These are phyloP conservation scores for Volvox carteri DNA, from an alignment of 163 green algal species.

Conservation along the genomic window DNA sequence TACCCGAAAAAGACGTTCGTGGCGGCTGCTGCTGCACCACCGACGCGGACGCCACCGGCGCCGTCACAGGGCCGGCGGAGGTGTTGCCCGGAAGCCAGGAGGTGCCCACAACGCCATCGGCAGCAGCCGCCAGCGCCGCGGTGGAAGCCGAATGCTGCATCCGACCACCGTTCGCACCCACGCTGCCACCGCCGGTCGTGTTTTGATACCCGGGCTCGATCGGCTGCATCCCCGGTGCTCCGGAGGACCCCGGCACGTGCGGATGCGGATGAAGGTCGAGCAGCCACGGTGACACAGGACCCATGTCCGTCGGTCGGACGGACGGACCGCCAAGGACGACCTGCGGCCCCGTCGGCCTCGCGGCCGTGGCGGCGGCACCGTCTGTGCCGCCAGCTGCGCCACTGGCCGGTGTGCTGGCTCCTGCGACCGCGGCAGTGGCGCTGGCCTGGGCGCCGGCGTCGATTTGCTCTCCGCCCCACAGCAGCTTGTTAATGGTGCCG, in stretches of 20 bases:
- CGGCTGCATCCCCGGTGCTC: background rate
- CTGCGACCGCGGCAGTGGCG: background rate
- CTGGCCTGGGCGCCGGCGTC: background rate
- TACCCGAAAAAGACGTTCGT: background rate
- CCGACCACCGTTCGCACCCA: background rate
- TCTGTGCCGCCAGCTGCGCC: background rate
- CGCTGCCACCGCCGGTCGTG: too few species aligned
- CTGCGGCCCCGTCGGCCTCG: background rate
- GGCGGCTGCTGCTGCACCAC: background rate
- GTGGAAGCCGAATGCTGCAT: background rate
- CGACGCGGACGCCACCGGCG: background rate
- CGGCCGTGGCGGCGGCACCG: background rate
- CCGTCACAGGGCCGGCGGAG: too few species aligned
- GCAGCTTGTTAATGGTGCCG: conserved; percentile 64
- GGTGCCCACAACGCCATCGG: background rate
- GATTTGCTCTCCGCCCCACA: conserved; percentile 46
- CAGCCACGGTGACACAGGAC: conserved; percentile 10
- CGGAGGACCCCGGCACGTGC: background rate
- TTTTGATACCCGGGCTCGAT: background rate
- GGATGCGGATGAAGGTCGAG: background rate
- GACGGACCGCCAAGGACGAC: background rate
- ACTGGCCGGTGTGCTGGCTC: background rate
- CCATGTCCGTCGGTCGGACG: background rate
- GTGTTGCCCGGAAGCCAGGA: background rate
- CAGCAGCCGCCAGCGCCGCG: conserved; percentile 11